Evolutionary conservation across 129 eudicot species (phyloP), one percentile per base, ranked within the genome.

Genomic region (Flaveria sonorensis): DNA sequence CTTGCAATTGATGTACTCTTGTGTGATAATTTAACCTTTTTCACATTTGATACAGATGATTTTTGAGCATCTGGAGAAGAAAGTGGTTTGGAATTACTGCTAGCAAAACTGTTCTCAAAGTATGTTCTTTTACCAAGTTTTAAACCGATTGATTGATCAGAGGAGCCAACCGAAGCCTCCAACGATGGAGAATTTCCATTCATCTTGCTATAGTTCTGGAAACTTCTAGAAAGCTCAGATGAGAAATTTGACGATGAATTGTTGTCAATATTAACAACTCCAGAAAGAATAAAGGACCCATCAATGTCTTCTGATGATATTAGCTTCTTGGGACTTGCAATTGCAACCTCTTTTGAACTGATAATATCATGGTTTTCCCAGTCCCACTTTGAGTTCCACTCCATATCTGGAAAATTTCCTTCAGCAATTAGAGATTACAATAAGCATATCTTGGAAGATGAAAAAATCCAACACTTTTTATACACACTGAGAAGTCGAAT

Each of bases 321-420:
- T 60, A 82, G 77, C 86, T 87, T 91, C 64, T 86, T 89, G 0
- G 93, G 97, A 70, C 82, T 79, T 66, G 82, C 87, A 11, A 73
- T 39, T 20, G 77, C 63, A 51, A 53, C 76, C 18, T 70, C 83
- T 84, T 93, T 93, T 26, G 96, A 75, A 72, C 83, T 40, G 57
- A 79, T 84, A 46, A 82, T 75, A 21, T 83, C 90, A 6, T 82
- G 75, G 83, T 82, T 88, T 40, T 88, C 97, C 93, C 92, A 91
- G 57, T 89, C 98, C 98, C 98, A 91, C 78, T 89, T 93, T 24
- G 87, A 52, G 70, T 83, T 89, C 92, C 92, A 87, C 73, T 94
- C 98, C 97, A 91, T 91, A 77, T 76, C 87, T 71, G 71, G 52
- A 23, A 69, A 78, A 78, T 30, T 50, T 55, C 51, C 52, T 36